Conservation (phyloP, 257 asterid genomes). For the Solanum tarijense region DNA sequence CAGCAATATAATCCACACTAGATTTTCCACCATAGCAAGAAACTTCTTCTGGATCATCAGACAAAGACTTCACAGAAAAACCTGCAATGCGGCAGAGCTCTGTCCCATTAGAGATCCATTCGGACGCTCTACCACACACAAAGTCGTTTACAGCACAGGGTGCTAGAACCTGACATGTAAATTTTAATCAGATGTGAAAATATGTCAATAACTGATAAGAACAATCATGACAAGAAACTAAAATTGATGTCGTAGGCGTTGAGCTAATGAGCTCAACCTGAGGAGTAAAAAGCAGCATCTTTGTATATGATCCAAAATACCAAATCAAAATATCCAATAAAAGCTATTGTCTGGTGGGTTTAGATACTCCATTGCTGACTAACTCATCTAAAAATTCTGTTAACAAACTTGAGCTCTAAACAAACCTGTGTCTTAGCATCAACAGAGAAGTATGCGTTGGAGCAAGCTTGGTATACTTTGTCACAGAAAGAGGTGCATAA, state of each 20-base stretch:
- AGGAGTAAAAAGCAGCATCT: not conserved
- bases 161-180: constrained; percentile 66
- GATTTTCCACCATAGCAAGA: constrained; percentile 87
- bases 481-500: constrained; percentile 77
- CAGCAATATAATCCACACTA: constrained; percentile 54
- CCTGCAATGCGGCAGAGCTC: constrained; percentile 91
- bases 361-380: not conserved
- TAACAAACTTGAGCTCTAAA: not conserved
- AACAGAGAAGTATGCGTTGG: constrained; percentile 68
- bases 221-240: not conserved
- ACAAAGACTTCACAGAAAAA: constrained; percentile 50
- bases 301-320: not conserved
- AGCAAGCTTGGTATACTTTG: constrained; percentile 70
- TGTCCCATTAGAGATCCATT: constrained; percentile 97
- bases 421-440: constrained; percentile 86
- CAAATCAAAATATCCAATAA: not conserved
- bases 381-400: not conserved
- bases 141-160: constrained; percentile 84
- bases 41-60: constrained; percentile 41
- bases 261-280: not conserved
- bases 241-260: not conserved
- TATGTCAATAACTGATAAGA: not conserved
- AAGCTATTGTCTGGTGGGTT: not conserved
- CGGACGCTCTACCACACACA: constrained; percentile 92
- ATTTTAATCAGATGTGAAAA: constrained; percentile 14